Evolutionary conservation across 139 green algal genomes (phyloP), one percentile per base, ranked within the genome.

Genomic region (Mychonastes homosphaera): DNA sequence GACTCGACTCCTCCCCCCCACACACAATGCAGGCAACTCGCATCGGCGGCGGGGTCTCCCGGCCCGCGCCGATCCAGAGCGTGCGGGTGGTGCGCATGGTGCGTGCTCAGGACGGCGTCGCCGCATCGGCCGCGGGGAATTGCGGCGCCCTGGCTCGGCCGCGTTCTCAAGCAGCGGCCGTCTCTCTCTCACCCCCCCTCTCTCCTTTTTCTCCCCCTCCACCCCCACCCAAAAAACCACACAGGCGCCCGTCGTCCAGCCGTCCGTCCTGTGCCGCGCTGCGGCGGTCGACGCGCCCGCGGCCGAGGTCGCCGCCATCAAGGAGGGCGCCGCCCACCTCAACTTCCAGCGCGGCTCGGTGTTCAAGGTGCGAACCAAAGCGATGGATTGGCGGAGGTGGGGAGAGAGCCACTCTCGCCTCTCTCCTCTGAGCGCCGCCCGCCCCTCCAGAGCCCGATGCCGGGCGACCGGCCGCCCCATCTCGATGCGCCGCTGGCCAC

Each of bases 341-440:
- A 55, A 61, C 2, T 88, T 80, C 62, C 63, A 77, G 56, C 65
- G 82, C 6, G 82, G 84, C 38, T 87, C 79, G 6, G 62, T 74
- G 21, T 41, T 67, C 65, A 91, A 91, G 79, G 83, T 88, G 62
- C 3, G 34, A 18, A 29, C 12, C 12, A 35, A 50, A 38, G 39
- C 40, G 13, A 6, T 4, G 39, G 9, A 52, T 30, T n/a, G 12
- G 15, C 12, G n/a, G 46, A 53, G n/a, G 28, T 53, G 28, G 59
- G 23, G n/a, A 18, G 10, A 18, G 15, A 59, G 18, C 19, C 15
- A 16, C 34, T 53, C 23, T 10, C 53, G 40, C 39, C 10, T 59
- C 32, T 15, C 58, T 57, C 27, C 15, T 43, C 23, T 19, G n/a
- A 58, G 33, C 18, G 2, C 23, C 21, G 34, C 29, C 33, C 30